phyloP scores from a whole-genome alignment of 192 early-diverging fungal genomes.

The Entomortierella lignicola region DNA sequence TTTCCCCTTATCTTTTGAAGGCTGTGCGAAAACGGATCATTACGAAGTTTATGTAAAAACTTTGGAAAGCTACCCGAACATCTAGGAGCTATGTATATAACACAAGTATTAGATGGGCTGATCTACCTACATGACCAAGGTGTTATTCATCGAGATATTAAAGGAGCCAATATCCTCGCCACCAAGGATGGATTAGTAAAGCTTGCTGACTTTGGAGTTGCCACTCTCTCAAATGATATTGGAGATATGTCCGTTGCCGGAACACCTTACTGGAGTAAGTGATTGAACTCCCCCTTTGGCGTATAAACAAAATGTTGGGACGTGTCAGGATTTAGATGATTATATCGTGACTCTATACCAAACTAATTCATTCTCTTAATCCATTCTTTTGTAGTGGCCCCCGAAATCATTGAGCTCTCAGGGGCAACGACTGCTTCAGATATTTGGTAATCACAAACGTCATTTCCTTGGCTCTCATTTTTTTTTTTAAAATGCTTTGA shows the following conservation, averaged over 20 bases:
- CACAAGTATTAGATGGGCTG: constrained; percentile 89
- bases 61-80: constrained; percentile 80
- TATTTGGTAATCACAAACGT: constrained; percentile 62
- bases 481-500: too few species aligned
- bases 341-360: neutral
- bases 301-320: neutral
- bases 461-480: too few species aligned
- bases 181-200: constrained; percentile 79
- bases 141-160: constrained; percentile 94
- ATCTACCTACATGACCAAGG: constrained; percentile 87
- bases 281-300: neutral
- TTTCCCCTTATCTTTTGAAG: constrained; percentile 17
- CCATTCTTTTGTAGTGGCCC: constrained; percentile 61
- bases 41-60: constrained; percentile 76
- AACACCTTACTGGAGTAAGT: constrained; percentile 79
- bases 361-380: neutral
- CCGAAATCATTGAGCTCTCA: constrained; percentile 75
- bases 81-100: constrained; percentile 77
- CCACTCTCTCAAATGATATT: constrained; percentile 66
- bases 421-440: constrained; percentile 78
- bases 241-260: constrained; percentile 65
- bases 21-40: constrained; percentile 79
- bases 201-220: constrained; percentile 84
- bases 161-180: constrained; percentile 82
- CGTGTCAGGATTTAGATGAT: neutral